Percentiles rank a stretch among this genome's conserved stretches.
These are phyloP conservation scores for Umbelopsis isabellina DNA, from an alignment of 192 early-diverging fungal species.

Conservation along the genomic window DNA sequence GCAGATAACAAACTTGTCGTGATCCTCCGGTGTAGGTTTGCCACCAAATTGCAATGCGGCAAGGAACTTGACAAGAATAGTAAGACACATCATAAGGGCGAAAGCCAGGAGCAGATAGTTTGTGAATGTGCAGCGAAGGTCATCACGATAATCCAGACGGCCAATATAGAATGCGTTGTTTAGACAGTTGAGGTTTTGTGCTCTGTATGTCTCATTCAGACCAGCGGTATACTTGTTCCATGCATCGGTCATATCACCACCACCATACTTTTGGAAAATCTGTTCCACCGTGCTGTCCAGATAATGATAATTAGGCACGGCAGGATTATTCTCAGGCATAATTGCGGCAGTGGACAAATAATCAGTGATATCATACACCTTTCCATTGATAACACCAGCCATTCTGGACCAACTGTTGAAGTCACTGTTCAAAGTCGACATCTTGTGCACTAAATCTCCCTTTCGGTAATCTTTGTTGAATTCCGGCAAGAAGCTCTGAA, in stretches of 20 bases:
- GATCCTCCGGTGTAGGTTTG: conserved; percentile 78
- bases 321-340: conserved; percentile 26
- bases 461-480: conserved; percentile 52
- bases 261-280: conserved; percentile 48
- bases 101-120: conserved; percentile 69
- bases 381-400: conserved; percentile 58
- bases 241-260: conserved; percentile 52
- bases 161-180: conserved; percentile 70
- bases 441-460: conserved; percentile 71
- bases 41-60: conserved; percentile 78
- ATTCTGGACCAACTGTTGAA: conserved; percentile 48
- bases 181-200: conserved; percentile 55
- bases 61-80: conserved; percentile 80
- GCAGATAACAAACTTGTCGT: conserved; percentile 96
- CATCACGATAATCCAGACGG: conserved; percentile 62
- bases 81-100: conserved; percentile 67
- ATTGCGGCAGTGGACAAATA: conserved; percentile 59
- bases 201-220: conserved; percentile 28
- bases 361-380: conserved; percentile 70
- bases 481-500: conserved; percentile 42
- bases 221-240: conserved; percentile 38
- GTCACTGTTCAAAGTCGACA: conserved; percentile 53
- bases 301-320: conserved; percentile 42
- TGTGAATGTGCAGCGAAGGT: conserved; percentile 57
- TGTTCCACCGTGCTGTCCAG: conserved; percentile 38